Percentiles rank a stretch among this genome's conserved stretches.
Conservation (phyloP, 208 protist genomes). For the Trypanosomatidae sp. region DNA sequence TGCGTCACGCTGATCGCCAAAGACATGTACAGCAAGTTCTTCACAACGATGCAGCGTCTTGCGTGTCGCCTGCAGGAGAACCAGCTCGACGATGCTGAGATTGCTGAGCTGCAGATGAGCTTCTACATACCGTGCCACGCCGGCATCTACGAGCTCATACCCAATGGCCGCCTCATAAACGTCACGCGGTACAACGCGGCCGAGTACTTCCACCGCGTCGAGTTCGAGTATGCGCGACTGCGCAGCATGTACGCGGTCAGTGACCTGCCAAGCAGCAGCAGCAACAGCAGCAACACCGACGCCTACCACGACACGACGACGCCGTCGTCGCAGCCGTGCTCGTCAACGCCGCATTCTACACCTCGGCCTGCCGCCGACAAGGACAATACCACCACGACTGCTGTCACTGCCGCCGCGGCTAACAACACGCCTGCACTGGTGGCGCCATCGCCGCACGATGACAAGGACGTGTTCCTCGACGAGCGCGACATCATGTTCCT, state of each 20-base stretch:
- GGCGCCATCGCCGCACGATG: no score
- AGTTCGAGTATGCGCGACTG: conserved; percentile 5
- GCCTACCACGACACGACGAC: no score
- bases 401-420: background rate
- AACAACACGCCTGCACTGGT: no score
- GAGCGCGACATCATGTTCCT: conserved; percentile 3
- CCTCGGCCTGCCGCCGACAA: background rate
- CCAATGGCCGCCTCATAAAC: conserved; percentile 20
- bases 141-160: conserved; percentile 19
- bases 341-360: no score
- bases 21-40: conserved; percentile 8
- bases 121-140: conserved; percentile 10
- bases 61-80: conserved; percentile 3
- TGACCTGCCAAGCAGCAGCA: background rate
- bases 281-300: background rate
- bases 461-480: background rate
- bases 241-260: background rate
- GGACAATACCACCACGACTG: background rate
- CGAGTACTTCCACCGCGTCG: conserved; percentile 24
- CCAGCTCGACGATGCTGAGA: conserved; percentile 7
- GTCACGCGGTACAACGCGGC: conserved; percentile 19
- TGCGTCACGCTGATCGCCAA: conserved; percentile 3
- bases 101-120: conserved; percentile 9
- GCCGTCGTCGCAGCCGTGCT: no score
- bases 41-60: conserved; percentile 9